Percentiles rank a stretch among this genome's conserved stretches.
phyloP scores from a whole-genome alignment of 139 green algal species.

The Chlorella sp. region DNA sequence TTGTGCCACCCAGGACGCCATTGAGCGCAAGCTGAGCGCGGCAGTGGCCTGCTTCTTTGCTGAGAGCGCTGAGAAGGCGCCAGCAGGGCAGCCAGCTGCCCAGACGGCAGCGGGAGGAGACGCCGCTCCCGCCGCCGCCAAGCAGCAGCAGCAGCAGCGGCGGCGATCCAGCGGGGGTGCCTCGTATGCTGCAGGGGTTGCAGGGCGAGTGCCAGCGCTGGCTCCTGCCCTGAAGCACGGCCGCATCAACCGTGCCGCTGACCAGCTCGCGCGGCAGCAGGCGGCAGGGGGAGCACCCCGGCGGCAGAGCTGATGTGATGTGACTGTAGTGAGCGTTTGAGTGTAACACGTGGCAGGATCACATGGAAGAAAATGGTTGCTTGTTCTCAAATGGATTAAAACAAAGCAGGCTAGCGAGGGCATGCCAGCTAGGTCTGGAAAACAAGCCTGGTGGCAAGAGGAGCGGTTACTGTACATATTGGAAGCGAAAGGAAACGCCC shows the following conservation, averaged over 20 bases:
- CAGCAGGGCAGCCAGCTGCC: neutral
- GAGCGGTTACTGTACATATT: no score
- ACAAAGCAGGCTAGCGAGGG: no score
- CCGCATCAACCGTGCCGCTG: neutral
- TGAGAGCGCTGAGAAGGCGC: neutral
- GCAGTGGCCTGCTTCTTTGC: conserved; percentile 10
- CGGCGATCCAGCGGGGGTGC: neutral
- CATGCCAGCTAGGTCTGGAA: no score
- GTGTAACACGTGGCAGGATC: neutral
- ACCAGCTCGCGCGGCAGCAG: neutral
- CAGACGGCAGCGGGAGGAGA: neutral
- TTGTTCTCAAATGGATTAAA: no score
- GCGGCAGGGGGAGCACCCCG: neutral
- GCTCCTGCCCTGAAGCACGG: neutral
- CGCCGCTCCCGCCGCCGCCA: neutral
- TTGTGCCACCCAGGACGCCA: neutral
- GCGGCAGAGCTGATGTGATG: neutral
- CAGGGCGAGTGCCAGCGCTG: neutral
- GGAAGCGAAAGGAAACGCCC: no score
- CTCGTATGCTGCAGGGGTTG: neutral
- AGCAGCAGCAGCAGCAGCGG: neutral
- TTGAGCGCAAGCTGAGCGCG: conserved; percentile 4
- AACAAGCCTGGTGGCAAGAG: no score
- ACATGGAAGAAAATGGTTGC: neutral
- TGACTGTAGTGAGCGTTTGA: neutral